phyloP scores from a whole-genome alignment of 1,139 yeast species.

The Geotrichum histeridarum region DNA sequence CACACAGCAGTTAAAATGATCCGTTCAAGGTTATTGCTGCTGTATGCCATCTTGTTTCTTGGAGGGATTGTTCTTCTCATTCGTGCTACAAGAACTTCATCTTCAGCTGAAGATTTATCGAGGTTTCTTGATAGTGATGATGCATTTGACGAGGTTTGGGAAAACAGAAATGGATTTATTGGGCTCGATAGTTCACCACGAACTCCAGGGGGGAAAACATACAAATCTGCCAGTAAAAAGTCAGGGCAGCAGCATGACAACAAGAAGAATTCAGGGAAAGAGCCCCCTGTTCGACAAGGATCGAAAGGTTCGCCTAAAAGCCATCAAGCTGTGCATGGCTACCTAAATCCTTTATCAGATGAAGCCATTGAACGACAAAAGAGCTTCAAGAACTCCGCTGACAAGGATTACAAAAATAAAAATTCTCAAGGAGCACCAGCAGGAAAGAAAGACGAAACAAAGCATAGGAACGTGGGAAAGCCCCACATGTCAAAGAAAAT shows the following conservation, averaged over 20 bases:
- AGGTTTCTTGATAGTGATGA: no score
- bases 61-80: background rate
- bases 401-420: background rate
- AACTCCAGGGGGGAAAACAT: no score
- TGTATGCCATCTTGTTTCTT: background rate
- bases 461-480: background rate
- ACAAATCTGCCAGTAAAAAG: no score
- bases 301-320: background rate
- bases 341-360: conserved; percentile 5
- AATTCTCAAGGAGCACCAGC: conserved; percentile 6
- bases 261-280: no score
- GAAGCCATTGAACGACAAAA: conserved; percentile 9
- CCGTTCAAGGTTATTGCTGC: background rate
- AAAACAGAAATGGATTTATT: no score
- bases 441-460: conserved; percentile 9
- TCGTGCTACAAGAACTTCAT: no score
- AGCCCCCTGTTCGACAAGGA: no score
- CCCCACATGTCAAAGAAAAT: background rate
- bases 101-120: no score
- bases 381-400: background rate
- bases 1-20: background rate
- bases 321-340: conserved; percentile 12
- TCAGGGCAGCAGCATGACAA: no score
- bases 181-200: no score
- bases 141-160: no score